Evolutionary conservation across 1,284 basidiomycete species (phyloP), one percentile per base, ranked within the genome.

Genomic region (Filobasidium uniguttulatum): DNA sequence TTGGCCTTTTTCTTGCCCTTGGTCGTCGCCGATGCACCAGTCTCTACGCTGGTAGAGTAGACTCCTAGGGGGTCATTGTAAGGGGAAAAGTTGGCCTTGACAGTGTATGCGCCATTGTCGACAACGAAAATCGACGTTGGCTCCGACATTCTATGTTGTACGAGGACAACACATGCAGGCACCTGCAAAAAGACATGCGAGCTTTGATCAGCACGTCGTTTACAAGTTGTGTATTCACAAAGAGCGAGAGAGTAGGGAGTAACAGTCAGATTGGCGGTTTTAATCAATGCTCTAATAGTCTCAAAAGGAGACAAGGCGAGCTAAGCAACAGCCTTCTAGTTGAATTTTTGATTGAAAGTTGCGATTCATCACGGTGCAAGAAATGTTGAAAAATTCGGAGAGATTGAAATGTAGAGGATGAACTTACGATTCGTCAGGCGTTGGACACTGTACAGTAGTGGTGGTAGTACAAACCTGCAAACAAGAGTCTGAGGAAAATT

Each of bases 71-170:
- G 38, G 10, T 44, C 33, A 19, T 30, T 28, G n/a, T 28, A 23
- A 3, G 62, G 61, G 15, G 73, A 67, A 15, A 77, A 63, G n/a
- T 84, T 82, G 9, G 77, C 76, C 63, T 91, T 93, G 67, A 91
- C 80, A 2, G 77, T 77, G 48, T 76, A 79, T 9, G 79, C 88
- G 37, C 88, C 88, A 66, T 91, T 93, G 63, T 91, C 88, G 37
- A 90, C 73, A 8, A 90, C 73, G 52, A 88, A 71, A 15, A 78
- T 72, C 3, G 73, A 36, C 23, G 14, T 49, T 17, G 43, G 31
- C 17, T 49, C 40, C 31, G 48, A 29, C 48, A 49, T 49, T 19
- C 2, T 45, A 23, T 8, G 10, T 10, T 40, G 23, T 22, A 19
- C 30, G 22, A 17, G 5, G 10, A 25, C 7, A 20, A 15, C 26